Base-by-base conservation (phyloP, 805 yeast genomes). In the Metschnikowia continentalis region DNA sequence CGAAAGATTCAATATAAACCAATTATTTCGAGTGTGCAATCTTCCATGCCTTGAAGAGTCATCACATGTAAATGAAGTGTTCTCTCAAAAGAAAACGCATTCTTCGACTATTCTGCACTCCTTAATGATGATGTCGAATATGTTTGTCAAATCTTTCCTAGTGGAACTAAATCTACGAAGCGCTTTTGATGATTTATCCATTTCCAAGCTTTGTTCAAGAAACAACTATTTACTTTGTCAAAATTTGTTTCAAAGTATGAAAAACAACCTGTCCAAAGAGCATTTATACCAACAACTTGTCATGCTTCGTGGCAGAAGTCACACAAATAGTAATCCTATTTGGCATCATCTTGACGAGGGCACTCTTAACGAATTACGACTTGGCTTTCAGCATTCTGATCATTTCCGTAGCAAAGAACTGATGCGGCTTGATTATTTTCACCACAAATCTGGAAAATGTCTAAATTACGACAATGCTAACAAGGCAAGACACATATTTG, bases 401-500 rank as follows among this genome's bases (percentile, higher is more conserved):
- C 20, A 51, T 15, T 70, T 69, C 48, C 59, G 57, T 36, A 62
- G 68, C 15, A 35, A 58, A 5, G 63, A 60, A 35, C 56, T 56
- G 48, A 61, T 56, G 43, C 51, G 74, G 38, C 49, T 50, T 14
- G 59, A 61, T 30, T 66, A 68, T 50, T 56, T 55, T 43, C 51
- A 59, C 42, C 55, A 55, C 57, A 68, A 68, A 45, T 67, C 74
- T 6, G 67, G 68, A 0, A 65, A 68, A 32, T 64, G 61, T 54
- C 61, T 70, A 35, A 70, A 67, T 48, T 69, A 69, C 50, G 66
- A 64, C 6, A 58, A 64, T 35, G 59, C 70, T 1, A 76, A 71
- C 42, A 58, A 63, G 1, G 47, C 57, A 5, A 56, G 53, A n/a
- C 53, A 52, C 35, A 53, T 66, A 2, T 63, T 56, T 40, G 55